phyloP scores from a whole-genome alignment of 2,329 filamentous ascomycete genomes.

The Colletotrichum neosansevieriae region DNA sequence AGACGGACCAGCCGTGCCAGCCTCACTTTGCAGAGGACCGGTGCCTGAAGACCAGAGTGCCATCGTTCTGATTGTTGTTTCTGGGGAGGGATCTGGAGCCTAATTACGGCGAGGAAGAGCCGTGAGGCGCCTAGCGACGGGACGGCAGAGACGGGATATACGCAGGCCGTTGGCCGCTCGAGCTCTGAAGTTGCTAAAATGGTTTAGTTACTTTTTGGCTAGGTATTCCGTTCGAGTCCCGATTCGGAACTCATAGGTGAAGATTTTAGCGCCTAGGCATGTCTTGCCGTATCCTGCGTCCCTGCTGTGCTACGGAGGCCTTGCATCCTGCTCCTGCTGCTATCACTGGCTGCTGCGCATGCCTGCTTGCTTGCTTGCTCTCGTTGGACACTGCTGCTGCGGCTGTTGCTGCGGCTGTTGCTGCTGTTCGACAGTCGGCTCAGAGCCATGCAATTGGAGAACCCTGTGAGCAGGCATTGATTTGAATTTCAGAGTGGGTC shows the following conservation, averaged over 20 bases:
- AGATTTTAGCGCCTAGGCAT: constrained; percentile 30
- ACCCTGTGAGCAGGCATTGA: constrained; percentile 39
- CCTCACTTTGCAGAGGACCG: constrained; percentile 37
- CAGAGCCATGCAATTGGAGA: constrained; percentile 26
- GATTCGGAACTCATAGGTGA: constrained; percentile 2
- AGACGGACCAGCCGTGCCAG: constrained; percentile 40
- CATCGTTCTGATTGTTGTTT: constrained; percentile 20
- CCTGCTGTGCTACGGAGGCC: constrained; percentile 9
- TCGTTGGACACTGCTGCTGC: neutral
- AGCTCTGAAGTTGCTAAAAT: constrained; percentile 4
- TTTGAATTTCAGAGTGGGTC: constrained; percentile 37
- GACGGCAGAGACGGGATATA: neutral
- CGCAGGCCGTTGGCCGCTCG: constrained; percentile 15
- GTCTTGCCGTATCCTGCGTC: constrained; percentile 14
- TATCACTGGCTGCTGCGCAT: neutral
- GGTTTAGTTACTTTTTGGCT: constrained; percentile 6
- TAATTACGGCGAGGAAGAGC: constrained; percentile 51
- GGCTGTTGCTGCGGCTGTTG: constrained; percentile 7
- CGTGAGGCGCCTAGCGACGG: constrained; percentile 43
- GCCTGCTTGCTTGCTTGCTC: neutral
- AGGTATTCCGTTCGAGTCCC: neutral
- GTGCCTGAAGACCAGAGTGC: constrained; percentile 32
- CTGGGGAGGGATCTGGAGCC: constrained; percentile 25
- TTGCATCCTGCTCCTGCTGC: constrained; percentile 15
- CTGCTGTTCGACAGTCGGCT: constrained; percentile 1